Evolutionary conservation across 2,329 filamentous ascomycete genomes (phyloP).

Genomic region (Monilinia fructigena): DNA sequence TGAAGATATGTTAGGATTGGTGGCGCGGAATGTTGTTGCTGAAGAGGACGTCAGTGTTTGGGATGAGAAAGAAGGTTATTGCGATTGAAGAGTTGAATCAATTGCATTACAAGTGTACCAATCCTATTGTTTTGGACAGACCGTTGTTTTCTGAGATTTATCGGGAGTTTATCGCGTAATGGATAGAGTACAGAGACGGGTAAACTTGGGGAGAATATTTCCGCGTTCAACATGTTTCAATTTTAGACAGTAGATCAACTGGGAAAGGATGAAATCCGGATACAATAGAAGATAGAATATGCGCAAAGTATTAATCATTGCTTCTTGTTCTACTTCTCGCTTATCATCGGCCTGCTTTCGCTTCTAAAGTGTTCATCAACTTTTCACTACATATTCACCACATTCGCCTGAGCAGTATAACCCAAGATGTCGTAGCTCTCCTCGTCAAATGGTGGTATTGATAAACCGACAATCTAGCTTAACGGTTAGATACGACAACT

Average conservation of each 20-base stretch:
- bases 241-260: neutral
- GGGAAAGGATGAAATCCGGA: neutral
- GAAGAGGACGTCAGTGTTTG: slow-evolving; percentile 27
- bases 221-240: neutral
- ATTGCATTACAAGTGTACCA: slow-evolving; percentile 37
- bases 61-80: slow-evolving; percentile 36
- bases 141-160: slow-evolving; percentile 35
- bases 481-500: slow-evolving; percentile 9
- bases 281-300: neutral
- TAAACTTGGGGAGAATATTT: neutral
- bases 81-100: slow-evolving; percentile 35
- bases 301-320: neutral
- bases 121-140: slow-evolving; percentile 35
- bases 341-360: neutral
- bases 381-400: neutral
- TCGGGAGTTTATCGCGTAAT: slow-evolving; percentile 21
- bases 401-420: neutral
- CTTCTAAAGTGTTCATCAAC: neutral
- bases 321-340: neutral
- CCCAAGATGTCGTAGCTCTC: neutral
- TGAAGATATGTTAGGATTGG: slow-evolving; percentile 46
- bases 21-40: slow-evolving; percentile 29
- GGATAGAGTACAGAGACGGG: neutral
- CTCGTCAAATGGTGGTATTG: slow-evolving; percentile 15
- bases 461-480: slow-evolving; percentile 8